phyloP scores from a whole-genome alignment of 2,329 filamentous ascomycete genomes.

The Colletotrichum camelliae region DNA sequence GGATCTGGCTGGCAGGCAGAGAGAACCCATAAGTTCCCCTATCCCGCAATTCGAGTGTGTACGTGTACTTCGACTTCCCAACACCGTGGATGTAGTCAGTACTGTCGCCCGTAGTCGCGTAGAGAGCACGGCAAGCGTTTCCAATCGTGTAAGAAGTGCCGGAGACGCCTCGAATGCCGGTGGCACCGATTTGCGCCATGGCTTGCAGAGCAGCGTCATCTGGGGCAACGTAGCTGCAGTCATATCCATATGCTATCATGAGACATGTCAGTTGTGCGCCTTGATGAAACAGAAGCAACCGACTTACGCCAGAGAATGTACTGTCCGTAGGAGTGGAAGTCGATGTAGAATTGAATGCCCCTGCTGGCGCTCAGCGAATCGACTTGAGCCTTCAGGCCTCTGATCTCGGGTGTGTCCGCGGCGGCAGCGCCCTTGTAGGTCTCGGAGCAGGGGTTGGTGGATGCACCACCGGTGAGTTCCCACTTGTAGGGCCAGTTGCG shows the following conservation, averaged over 20 bases:
- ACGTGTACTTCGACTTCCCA: constrained; percentile 22
- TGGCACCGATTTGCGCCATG: constrained; percentile 13
- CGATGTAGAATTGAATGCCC: constrained; percentile 66
- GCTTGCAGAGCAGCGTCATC: constrained; percentile 6
- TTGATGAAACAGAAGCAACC: too few species aligned
- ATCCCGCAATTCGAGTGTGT: constrained; percentile 21
- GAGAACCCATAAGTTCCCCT: constrained; percentile 17
- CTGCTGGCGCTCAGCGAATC: constrained; percentile 43
- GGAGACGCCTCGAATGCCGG: constrained; percentile 20
- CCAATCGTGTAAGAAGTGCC: constrained; percentile 24
- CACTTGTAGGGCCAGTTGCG: constrained; percentile 59
- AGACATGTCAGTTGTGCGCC: too few species aligned
- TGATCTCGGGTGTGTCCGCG: constrained; percentile 51
- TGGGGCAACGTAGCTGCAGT: constrained; percentile 20
- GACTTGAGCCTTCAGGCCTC: constrained; percentile 50
- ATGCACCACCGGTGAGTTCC: constrained; percentile 49
- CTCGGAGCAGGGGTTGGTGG: constrained; percentile 53
- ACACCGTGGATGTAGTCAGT: constrained; percentile 26
- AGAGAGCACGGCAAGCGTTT: constrained; percentile 24
- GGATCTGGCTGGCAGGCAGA: constrained; percentile 19
- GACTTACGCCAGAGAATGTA: constrained; percentile 25
- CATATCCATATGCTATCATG: constrained; percentile 21
- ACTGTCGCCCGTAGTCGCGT: constrained; percentile 25
- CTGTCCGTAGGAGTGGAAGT: constrained; percentile 70
- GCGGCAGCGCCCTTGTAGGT: constrained; percentile 46